These are phyloP conservation scores for Salix suchowensis DNA, from an alignment of 345 rosid species.

Conservation along the genomic window DNA sequence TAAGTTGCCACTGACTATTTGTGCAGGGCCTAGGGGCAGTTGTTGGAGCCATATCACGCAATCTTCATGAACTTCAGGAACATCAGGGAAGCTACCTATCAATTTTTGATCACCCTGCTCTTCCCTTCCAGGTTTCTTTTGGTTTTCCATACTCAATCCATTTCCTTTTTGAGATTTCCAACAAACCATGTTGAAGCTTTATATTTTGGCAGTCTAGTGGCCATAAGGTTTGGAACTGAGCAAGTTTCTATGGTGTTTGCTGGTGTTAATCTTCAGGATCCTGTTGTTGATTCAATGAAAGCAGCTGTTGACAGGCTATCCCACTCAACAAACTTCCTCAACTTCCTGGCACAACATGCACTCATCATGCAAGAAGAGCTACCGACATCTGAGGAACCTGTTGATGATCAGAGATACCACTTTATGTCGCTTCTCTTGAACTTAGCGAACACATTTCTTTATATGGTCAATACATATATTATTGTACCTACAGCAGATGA, in stretches of 20 bases:
- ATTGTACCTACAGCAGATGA: conserved; percentile 1
- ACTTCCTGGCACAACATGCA: conserved; percentile 94
- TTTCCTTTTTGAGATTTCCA: not conserved
- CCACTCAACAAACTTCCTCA: conserved; percentile 78
- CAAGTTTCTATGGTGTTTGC: conserved; percentile 7
- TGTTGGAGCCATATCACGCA: conserved; percentile 95
- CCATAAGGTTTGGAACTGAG: not conserved
- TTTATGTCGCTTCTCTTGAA: conserved; percentile 78
- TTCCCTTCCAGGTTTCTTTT: conserved; percentile 70
- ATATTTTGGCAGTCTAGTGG: not conserved
- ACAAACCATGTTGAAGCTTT: not conserved
- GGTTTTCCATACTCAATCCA: conserved; percentile 6
- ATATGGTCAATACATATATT: conserved; percentile 36
- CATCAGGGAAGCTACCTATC: conserved; percentile 91
- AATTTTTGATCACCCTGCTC: conserved; percentile 84
- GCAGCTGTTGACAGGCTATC: conserved; percentile 85
- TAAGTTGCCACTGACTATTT: conserved; percentile 11
- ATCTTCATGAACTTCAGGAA: conserved; percentile 96
- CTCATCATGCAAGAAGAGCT: conserved; percentile 94
- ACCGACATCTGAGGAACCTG: conserved; percentile 68
- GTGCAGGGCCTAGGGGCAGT: conserved; percentile 94
- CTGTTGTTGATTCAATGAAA: conserved; percentile 70
- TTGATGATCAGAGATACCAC: conserved; percentile 74
- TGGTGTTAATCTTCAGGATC: conserved; percentile 52
- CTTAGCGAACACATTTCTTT: conserved; percentile 45